Evolutionary conservation across 1,284 basidiomycete species (phyloP), one percentile per base, ranked within the genome.

Genomic region (Crepidotus sp.): DNA sequence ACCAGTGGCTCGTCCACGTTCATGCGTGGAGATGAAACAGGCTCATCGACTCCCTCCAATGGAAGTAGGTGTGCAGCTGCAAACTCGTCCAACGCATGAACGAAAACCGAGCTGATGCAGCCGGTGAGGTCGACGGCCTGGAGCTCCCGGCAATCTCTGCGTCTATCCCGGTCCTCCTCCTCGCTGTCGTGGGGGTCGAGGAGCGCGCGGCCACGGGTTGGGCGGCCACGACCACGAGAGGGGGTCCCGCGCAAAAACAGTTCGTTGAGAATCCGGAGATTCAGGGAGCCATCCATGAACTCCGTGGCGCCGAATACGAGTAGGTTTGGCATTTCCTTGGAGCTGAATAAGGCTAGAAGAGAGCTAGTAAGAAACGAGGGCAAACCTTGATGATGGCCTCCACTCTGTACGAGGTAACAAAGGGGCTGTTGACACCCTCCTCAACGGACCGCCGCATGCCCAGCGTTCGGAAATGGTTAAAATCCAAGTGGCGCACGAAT

Each of bases 41-140:
- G 21, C 27, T 47, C 45, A 6, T 49, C 46, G 6, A n/a, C 31
- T 10, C 30, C 45, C 3, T 50, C 51, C 14, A 40, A 27, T 2
- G 47, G 45, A 8, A 49, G 42, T 4, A 53, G 39, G 40, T 53
- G 51, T 1, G 46, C 45, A 3, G 51, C 48, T 49, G 92, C 90
- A 59, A 97, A 94, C 46, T 88, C 82, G 27, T 76, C 73, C 54
- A 96, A 74, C 0, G 87, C 89, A 51, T 81, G 77, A 46, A 87
- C 82, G 57, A 97, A 97, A 5, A 86, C 82, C 14, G 77, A 76
- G 58, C 89, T 93, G 59, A 97, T 85, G 61, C 95, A 98, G 54
- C 93, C 94, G 15, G 93, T 97, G 41, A 98, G 67, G 60, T 98
- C 95, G 27, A 96, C 71, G 2, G 93, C 91, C 60, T 93, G 82